Evolutionary conservation across 441 rosid genomes (phyloP), one percentile per base, ranked within the genome.

Genomic region (Arabidopsis lyrata): DNA sequence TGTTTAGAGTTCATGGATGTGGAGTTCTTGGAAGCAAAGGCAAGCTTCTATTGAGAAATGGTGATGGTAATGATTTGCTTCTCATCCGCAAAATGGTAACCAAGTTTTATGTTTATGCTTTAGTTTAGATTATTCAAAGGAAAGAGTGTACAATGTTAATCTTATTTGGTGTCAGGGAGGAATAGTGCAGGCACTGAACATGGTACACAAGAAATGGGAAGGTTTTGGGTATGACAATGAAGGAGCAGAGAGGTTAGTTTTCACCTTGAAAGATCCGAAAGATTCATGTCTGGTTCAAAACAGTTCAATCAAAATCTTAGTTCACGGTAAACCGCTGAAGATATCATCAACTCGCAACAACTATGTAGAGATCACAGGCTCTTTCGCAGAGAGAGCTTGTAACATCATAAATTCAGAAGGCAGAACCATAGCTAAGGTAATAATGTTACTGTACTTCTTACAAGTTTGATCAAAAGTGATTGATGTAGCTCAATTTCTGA

Each of bases 1-100:
- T 91, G 63, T 91, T 93, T 79, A 80, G 81, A 50, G 93, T 88
- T 13, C 95, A 88, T 47, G 97, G 98, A 8, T 93, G 95, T 20
- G 92, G 89, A 34, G 85, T 87, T 73, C 78, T 85, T 15, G 98
- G 97, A 45, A 69, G 80, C 10, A 78, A 78, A 75, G 95, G 86
- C 14, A 82, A 88, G 74, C 66, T 91, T 3, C 66, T 85, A 15
- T 57, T 93, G 4, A 83, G 80, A 36, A 88, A 86, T 47, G 77
- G 55, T 34, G 69, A 83, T 56, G 91, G 92, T 27, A 83, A 76
- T 10, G 63, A 86, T 67, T 56, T 91, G 82, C 87, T 93, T 55
- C 91, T 91, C 60, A 84, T 93, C 73, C 86, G 88, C 54, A 81
- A 91, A 53, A 85, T 88, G 96, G 96, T 89, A 83, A 44, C 59